phyloP scores from a whole-genome alignment of 169 alveolate species.

The Plasmodium gonderi region DNA sequence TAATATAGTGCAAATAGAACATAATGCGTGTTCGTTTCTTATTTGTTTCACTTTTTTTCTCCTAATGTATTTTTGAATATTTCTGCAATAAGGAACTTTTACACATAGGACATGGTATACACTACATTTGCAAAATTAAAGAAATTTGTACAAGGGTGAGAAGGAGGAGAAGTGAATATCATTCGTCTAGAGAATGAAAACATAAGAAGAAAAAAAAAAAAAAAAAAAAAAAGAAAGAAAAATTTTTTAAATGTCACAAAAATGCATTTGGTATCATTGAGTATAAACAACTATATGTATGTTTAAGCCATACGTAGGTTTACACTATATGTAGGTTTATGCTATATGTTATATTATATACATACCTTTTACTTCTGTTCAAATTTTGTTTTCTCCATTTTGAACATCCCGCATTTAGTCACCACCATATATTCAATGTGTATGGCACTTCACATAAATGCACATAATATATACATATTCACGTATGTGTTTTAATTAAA shows the following conservation, averaged over 20 bases:
- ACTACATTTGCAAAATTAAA: too few species aligned
- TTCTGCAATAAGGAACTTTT: too few species aligned
- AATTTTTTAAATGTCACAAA: neutral
- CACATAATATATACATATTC: too few species aligned
- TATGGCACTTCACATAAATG: too few species aligned
- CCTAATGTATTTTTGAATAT: too few species aligned
- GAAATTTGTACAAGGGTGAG: too few species aligned
- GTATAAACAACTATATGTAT: neutral
- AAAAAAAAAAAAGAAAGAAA: neutral
- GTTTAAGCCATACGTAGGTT: neutral
- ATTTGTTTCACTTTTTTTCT: too few species aligned
- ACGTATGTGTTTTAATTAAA: neutral
- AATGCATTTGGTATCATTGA: neutral
- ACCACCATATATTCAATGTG: neutral
- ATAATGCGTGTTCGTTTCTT: too few species aligned
- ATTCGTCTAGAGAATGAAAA: neutral
- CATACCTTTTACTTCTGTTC: neutral
- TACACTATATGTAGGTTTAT: neutral
- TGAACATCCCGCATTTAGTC: neutral
- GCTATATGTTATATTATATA: neutral
- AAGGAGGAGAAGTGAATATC: neutral
- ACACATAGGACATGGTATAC: too few species aligned
- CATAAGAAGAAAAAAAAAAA: neutral
- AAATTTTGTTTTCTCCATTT: neutral
- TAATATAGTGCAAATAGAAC: too few species aligned